phyloP scores from a whole-genome alignment of 2,329 filamentous ascomycete genomes.

The Penicillium polonicum region DNA sequence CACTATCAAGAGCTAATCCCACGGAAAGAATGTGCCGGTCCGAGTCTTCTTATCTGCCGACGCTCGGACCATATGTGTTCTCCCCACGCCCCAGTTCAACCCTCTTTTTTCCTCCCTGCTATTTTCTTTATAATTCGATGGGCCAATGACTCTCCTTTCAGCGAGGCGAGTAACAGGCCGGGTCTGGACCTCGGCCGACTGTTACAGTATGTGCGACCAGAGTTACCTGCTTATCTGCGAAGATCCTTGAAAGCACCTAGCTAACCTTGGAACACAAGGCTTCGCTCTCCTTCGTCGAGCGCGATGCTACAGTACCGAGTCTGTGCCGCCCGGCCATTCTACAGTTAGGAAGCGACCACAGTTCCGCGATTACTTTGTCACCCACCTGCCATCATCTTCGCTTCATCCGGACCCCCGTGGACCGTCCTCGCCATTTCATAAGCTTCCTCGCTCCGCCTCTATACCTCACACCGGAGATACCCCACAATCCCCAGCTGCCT shows the following conservation, averaged over 20 bases:
- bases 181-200: slow-evolving; percentile 40
- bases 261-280: slow-evolving; percentile 21
- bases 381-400: slow-evolving; percentile 89
- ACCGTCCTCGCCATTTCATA: slow-evolving; percentile 68
- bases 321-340: slow-evolving; percentile 11
- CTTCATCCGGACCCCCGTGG: slow-evolving; percentile 79
- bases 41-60: slow-evolving; percentile 26
- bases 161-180: slow-evolving; percentile 42
- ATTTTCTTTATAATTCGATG: slow-evolving; percentile 27
- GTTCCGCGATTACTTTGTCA: slow-evolving; percentile 98
- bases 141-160: slow-evolving; percentile 40
- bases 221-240: slow-evolving; percentile 19
- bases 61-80: slow-evolving; percentile 21
- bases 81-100: slow-evolving; percentile 18
- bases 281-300: slow-evolving; percentile 34
- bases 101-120: slow-evolving; percentile 11
- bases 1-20: neutral
- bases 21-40: slow-evolving; percentile 19
- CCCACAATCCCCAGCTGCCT: slow-evolving; percentile 54
- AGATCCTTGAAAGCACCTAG: slow-evolving; percentile 7
- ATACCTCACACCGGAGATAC: slow-evolving; percentile 66
- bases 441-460: slow-evolving; percentile 80
- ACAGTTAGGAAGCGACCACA: slow-evolving; percentile 42
- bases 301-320: slow-evolving; percentile 27
- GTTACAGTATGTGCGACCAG: slow-evolving; percentile 35